Evolutionary conservation across 1,284 basidiomycete species (phyloP).

Genomic region (Ustilago esculenta): DNA sequence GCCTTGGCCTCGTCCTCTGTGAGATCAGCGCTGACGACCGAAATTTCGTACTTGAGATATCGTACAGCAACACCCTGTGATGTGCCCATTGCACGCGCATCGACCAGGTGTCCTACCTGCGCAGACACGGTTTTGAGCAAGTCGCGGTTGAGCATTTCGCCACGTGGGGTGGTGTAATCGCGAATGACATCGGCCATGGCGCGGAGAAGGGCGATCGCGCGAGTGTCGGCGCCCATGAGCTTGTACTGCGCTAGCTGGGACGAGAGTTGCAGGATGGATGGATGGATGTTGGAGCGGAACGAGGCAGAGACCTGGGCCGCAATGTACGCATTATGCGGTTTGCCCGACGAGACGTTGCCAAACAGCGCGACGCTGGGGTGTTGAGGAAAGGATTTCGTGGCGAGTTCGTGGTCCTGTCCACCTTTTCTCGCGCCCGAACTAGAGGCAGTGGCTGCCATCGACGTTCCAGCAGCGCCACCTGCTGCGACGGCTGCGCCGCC

Average conservation of each 20-base stretch:
- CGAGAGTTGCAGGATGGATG: constrained; percentile 56
- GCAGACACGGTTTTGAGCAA: constrained; percentile 67
- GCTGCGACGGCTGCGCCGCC: constrained; percentile 7
- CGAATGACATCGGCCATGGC: constrained; percentile 62
- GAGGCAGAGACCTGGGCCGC: constrained; percentile 45
- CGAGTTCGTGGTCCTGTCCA: constrained; percentile 15
- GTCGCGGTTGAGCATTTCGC: constrained; percentile 63
- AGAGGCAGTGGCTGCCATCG: constrained; percentile 22
- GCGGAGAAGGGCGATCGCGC: constrained; percentile 60
- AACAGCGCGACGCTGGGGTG: constrained; percentile 57
- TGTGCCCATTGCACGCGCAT: constrained; percentile 89
- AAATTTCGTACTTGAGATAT: constrained; percentile 95
- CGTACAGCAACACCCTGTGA: constrained; percentile 93
- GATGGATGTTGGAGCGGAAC: constrained; percentile 58
- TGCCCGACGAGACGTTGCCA: constrained; percentile 57
- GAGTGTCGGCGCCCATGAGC: constrained; percentile 61
- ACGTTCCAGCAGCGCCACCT: constrained; percentile 4
- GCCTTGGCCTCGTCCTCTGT: constrained; percentile 96
- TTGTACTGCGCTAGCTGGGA: constrained; percentile 60
- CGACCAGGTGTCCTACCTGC: constrained; percentile 88
- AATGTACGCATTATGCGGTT: constrained; percentile 44
- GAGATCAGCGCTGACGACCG: constrained; percentile 86
- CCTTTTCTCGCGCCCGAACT: constrained; percentile 19
- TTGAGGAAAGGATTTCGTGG: constrained; percentile 22
- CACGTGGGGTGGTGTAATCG: constrained; percentile 64